phyloP scores from a whole-genome alignment of 2,329 filamentous ascomycete species.

The Apiospora marii region DNA sequence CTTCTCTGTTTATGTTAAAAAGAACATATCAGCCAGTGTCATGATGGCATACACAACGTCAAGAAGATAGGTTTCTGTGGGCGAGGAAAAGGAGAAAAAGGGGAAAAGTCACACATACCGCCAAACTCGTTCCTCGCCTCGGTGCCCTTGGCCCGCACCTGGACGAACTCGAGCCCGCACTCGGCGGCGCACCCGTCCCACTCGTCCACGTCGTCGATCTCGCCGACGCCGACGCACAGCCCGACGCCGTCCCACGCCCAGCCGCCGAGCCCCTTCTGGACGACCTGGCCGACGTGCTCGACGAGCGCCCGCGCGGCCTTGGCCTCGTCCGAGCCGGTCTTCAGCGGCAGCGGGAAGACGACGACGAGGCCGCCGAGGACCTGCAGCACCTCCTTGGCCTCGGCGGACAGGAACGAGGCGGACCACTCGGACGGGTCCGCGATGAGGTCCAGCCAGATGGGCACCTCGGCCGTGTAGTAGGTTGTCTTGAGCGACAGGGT shows the following conservation, averaged over 20 bases:
- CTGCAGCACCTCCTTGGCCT: slow-evolving; percentile 68
- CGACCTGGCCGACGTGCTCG: slow-evolving; percentile 60
- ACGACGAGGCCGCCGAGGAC: slow-evolving; percentile 68
- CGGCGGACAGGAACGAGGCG: slow-evolving; percentile 63
- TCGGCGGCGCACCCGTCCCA: slow-evolving; percentile 69
- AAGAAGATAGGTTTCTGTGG: not conserved
- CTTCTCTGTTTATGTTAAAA: no score
- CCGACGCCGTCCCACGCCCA: slow-evolving; percentile 71
- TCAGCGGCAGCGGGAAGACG: slow-evolving; percentile 56
- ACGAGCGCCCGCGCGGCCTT: slow-evolving; percentile 52
- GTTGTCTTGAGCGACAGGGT: slow-evolving; percentile 60
- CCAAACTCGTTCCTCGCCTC: slow-evolving; percentile 64
- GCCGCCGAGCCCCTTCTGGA: slow-evolving; percentile 64
- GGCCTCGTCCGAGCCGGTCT: slow-evolving; percentile 32
- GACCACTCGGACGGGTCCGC: slow-evolving; percentile 61
- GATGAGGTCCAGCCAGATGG: slow-evolving; percentile 73
- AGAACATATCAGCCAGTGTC: not conserved
- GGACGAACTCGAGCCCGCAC: slow-evolving; percentile 69
- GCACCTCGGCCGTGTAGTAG: slow-evolving; percentile 68
- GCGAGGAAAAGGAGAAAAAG: not conserved
- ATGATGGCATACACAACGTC: no score
- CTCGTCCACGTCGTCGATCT: slow-evolving; percentile 55
- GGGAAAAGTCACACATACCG: slow-evolving; percentile 48
- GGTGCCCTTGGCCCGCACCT: slow-evolving; percentile 51
- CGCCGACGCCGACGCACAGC: slow-evolving; percentile 64